Conservation (phyloP, 2,329 filamentous ascomycete genomes). For the Neonectria hederae region DNA sequence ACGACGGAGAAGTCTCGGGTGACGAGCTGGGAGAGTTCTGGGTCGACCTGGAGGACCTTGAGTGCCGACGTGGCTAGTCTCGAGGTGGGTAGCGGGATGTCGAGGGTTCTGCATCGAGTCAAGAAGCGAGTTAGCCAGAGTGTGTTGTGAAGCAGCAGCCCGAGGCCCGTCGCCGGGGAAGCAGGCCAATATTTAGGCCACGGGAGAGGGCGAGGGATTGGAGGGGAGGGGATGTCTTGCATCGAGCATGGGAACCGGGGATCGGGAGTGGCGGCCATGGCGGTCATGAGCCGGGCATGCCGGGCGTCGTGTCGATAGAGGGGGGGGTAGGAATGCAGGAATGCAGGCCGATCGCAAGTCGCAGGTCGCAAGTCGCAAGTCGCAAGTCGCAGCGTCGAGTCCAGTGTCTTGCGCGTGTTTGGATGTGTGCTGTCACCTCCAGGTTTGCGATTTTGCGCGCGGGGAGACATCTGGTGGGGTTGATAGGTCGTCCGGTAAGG, state of each 20-base stretch:
- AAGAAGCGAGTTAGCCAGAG: slow-evolving; percentile 28
- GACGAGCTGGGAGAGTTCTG: slow-evolving; percentile 88
- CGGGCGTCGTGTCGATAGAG: slow-evolving; percentile 4
- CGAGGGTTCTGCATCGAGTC: slow-evolving; percentile 67
- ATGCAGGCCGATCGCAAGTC: not conserved
- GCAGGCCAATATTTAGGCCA: slow-evolving; percentile 12
- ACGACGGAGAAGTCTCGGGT: slow-evolving; percentile 73
- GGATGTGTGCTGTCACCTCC: not conserved
- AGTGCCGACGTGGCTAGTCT: slow-evolving; percentile 82
- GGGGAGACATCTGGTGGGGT: slow-evolving; percentile 1
- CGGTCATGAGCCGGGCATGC: slow-evolving; percentile 31
- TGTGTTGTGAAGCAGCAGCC: slow-evolving; percentile 18
- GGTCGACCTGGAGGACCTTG: slow-evolving; percentile 82
- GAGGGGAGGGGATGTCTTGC: slow-evolving; percentile 54
- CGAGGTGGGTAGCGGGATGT: slow-evolving; percentile 82
- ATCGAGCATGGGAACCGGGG: slow-evolving; percentile 70
- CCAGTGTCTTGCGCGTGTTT: not conserved
- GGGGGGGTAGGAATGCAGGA: not conserved
- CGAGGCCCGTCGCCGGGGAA: slow-evolving; percentile 29
- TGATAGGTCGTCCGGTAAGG: slow-evolving; percentile 8
- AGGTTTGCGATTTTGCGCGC: not conserved
- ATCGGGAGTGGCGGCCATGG: slow-evolving; percentile 54
- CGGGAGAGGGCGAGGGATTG: not conserved
- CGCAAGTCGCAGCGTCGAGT: not conserved
- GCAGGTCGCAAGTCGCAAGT: not conserved